Evolutionary conservation across 306 rosid species (phyloP).

Genomic region (Trifolium subterraneum): DNA sequence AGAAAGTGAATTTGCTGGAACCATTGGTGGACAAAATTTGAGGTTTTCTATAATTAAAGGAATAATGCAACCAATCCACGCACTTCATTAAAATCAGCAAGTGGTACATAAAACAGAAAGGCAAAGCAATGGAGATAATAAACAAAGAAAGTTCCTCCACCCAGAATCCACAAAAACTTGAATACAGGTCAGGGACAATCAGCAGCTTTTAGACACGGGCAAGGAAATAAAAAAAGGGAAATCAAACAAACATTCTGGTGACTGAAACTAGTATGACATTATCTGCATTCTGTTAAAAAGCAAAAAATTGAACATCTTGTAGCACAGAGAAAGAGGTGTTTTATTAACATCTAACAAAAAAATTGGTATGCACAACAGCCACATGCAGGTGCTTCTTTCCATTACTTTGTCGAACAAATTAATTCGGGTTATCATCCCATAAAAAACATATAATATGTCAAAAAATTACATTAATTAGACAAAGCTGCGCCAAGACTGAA

Average conservation of each 20-base stretch:
- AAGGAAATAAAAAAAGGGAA: background rate
- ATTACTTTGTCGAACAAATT: background rate
- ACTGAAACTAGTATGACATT: background rate
- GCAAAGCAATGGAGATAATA: constrained; percentile 16
- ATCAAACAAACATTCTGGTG: background rate
- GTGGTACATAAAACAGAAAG: background rate
- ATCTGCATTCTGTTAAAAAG: background rate
- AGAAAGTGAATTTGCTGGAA: background rate
- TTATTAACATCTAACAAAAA: background rate
- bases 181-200: constrained; percentile 4
- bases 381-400: constrained; percentile 17
- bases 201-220: constrained; percentile 4
- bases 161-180: constrained; percentile 16
- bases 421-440: constrained; percentile 17
- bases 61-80: constrained; percentile 10
- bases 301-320: background rate
- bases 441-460: background rate
- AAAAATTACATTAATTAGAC: constrained; percentile 6
- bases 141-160: constrained; percentile 25
- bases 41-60: background rate
- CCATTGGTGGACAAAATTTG: background rate
- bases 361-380: background rate
- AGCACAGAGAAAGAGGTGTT: background rate
- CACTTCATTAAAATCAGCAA: constrained; percentile 12
- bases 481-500: constrained; percentile 27